Base-by-base conservation (phyloP, 805 yeast species). In the Yamadazyma olivae region DNA sequence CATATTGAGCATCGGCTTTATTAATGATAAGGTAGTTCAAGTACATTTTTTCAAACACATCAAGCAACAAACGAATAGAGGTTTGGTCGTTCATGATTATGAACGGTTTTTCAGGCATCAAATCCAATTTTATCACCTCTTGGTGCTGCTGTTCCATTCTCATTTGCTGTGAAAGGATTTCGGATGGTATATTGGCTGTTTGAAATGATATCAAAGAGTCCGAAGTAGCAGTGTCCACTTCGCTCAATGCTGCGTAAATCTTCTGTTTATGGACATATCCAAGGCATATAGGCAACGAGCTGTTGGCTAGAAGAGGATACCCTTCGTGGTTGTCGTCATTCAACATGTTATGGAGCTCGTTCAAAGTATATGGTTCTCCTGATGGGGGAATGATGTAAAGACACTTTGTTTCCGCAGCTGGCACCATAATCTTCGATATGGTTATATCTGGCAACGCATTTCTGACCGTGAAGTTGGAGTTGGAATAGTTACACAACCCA, bases 311-410 rank as follows among this genome's bases (percentile, higher is more conserved):
- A 10, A 67, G 28, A 1, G 74, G 74, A 38, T 66, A 67, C 1
- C 72, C 72, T 37, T 67, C 72, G 39, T 67, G 71, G 27, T 41
- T 43, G 33, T 66, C 70, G 20, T 59, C 61, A 13, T 51, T 42
- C 12, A 55, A 28, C 33, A 54, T 57, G 1, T 33, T 39, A 26
- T 43, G 33, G 17, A 67, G 36, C 2, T 39, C 28, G 3, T 46
- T 39, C 1, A 38, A 27, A 3, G 61, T 53, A 28, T 64, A 56
- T 1, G 60, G 59, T 6, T 30, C 35, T 2, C 40, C 50, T 5
- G 5, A 5, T 0, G 59, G 57, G 9, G 52, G 57, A 19, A 48
- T 35, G 16, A 65, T 42, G 31, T 44, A 44, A 10, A 67, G 37
- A 33, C 61, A 59, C 27, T 57, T 59, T n/a, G 59, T 51, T 12